phyloP scores from a whole-genome alignment of 805 yeast genomes.

The Vanderwaltozyma yarrowii region DNA sequence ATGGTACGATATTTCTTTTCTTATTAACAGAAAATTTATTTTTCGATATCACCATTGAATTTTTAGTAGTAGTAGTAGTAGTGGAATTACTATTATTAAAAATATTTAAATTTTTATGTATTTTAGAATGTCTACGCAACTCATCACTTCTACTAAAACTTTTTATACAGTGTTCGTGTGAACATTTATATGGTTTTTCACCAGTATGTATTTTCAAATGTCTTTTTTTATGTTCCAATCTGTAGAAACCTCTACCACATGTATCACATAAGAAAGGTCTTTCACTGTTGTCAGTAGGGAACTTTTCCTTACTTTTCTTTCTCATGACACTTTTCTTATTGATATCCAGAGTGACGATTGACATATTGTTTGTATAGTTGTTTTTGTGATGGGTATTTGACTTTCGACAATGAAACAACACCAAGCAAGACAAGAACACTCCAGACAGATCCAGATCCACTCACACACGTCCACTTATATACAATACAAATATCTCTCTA shows the following conservation, averaged over 20 bases:
- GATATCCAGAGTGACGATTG: too few relatives aligned
- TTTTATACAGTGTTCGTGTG: conserved; percentile 72
- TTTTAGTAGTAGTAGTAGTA: neutral
- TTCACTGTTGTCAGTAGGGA: conserved; percentile 13
- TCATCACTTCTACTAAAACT: conserved; percentile 75
- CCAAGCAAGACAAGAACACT: too few relatives aligned
- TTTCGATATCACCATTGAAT: neutral
- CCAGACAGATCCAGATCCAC: too few relatives aligned
- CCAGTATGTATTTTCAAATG: conserved; percentile 90
- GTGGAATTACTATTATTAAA: neutral
- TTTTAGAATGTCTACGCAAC: conserved; percentile 71
- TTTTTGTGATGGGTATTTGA: too few relatives aligned
- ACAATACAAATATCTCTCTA: too few relatives aligned
- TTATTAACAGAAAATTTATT: neutral
- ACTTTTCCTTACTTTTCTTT: conserved; percentile 2
- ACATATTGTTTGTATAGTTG: too few relatives aligned
- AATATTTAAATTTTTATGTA: conserved; percentile 34
- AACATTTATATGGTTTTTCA: conserved; percentile 78
- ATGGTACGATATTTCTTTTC: neutral
- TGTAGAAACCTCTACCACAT: conserved; percentile 80
- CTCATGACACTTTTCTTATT: neutral
- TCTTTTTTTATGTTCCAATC: conserved; percentile 81
- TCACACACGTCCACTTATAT: too few relatives aligned
- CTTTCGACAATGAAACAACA: too few relatives aligned
- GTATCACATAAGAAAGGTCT: conserved; percentile 77